Evolutionary conservation across 129 eudicot species (phyloP).

Genomic region (Arctium minus): DNA sequence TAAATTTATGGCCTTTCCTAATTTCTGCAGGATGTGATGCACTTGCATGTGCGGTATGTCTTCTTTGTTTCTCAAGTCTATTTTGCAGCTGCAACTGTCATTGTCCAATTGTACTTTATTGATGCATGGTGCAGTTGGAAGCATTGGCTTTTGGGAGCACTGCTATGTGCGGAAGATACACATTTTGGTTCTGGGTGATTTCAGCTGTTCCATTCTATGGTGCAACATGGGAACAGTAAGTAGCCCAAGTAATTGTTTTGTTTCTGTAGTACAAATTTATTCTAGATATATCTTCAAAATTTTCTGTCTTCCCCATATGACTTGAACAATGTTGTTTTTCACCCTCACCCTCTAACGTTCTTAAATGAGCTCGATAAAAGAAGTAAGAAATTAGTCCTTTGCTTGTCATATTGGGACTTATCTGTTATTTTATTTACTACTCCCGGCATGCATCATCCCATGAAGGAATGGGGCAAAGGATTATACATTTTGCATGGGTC

Average conservation of each 20-base stretch:
- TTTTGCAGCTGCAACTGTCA: slow-evolving; percentile 2
- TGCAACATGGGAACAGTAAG: slow-evolving; percentile 99
- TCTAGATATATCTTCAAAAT: slow-evolving; percentile 1
- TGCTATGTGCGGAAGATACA: slow-evolving; percentile 83
- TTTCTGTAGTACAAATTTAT: neutral
- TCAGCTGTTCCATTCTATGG: slow-evolving; percentile 92
- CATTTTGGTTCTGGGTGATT: slow-evolving; percentile 97
- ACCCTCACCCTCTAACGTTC: neutral
- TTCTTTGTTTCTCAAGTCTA: neutral
- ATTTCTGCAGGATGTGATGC: slow-evolving; percentile 89
- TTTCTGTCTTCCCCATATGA: neutral
- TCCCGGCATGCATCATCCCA: neutral
- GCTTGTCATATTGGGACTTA: neutral
- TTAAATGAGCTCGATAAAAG: neutral
- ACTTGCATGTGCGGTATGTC: slow-evolving; percentile 91
- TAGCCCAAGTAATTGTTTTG: slow-evolving; percentile 10
- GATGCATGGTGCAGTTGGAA: slow-evolving; percentile 58
- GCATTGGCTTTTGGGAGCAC: slow-evolving; percentile 97
- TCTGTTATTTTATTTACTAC: neutral
- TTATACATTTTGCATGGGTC: neutral
- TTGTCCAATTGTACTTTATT: neutral
- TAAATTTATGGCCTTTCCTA: slow-evolving; percentile 3
- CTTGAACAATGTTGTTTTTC: neutral
- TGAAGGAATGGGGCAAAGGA: neutral
- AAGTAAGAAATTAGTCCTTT: neutral